phyloP scores from a whole-genome alignment of 805 yeast species.

The Candida hungchunana region DNA sequence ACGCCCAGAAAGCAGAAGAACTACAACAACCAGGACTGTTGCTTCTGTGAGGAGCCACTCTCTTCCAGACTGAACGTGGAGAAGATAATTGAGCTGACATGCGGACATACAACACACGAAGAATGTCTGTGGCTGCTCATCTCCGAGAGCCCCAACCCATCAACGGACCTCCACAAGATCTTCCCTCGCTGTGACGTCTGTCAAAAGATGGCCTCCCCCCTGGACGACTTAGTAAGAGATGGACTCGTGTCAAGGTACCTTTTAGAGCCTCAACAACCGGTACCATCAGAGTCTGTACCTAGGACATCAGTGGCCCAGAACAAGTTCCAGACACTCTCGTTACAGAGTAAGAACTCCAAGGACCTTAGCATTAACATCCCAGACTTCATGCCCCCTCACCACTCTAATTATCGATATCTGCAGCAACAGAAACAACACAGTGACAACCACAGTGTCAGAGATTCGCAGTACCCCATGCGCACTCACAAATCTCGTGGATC shows the following conservation, averaged over 20 bases:
- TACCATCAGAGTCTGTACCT: too few relatives aligned
- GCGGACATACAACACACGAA: slow-evolving; percentile 44
- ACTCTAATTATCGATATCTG: slow-evolving; percentile 1
- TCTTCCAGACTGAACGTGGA: slow-evolving; percentile 35
- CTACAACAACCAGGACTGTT: slow-evolving; percentile 29
- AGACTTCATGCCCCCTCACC: slow-evolving; percentile 2
- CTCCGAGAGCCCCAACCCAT: slow-evolving; percentile 4
- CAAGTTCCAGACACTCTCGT: slow-evolving; percentile 17
- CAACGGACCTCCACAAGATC: slow-evolving; percentile 13
- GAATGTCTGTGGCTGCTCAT: slow-evolving; percentile 36
- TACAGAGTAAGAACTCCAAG: slow-evolving; percentile 23
- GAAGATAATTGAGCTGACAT: slow-evolving; percentile 33
- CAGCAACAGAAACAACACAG: background rate
- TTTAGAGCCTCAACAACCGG: slow-evolving; percentile 8
- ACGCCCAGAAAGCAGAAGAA: slow-evolving; percentile 18
- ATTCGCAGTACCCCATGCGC: slow-evolving; percentile 3
- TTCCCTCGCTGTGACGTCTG: slow-evolving; percentile 25
- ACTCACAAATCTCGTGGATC: slow-evolving; percentile 26
- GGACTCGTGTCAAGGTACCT: slow-evolving; percentile 20
- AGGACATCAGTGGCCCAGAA: too few relatives aligned
- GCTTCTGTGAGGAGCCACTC: slow-evolving; percentile 40
- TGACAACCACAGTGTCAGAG: background rate
- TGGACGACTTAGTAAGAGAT: slow-evolving; percentile 20
- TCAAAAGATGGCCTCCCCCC: slow-evolving; percentile 19
- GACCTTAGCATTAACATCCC: slow-evolving; percentile 25